Evolutionary conservation across 495 filamentous ascomycete species (phyloP).

Genomic region (Rhypophila decipiens): DNA sequence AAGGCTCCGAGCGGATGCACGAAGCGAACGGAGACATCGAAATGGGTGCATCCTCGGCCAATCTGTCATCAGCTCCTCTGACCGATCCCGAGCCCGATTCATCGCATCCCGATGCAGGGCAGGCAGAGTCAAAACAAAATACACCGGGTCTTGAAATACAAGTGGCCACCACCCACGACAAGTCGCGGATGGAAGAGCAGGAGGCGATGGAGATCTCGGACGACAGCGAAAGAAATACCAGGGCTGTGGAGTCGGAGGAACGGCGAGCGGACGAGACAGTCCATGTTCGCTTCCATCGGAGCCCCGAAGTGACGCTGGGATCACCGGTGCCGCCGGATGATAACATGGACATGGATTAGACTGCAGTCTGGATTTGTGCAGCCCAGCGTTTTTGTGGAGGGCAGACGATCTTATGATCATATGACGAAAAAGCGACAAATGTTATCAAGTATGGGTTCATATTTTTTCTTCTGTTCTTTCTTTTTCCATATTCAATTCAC

Average conservation of each 20-base stretch:
- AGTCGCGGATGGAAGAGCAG: too few relatives aligned
- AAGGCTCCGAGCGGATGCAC: background rate
- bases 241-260: background rate
- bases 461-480: too few relatives aligned
- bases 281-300: conserved; percentile 5
- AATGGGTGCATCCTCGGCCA: background rate
- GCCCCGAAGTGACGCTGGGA: conserved; percentile 26
- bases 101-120: background rate
- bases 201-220: conserved; percentile 17
- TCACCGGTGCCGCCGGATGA: conserved; percentile 26
- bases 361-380: too few relatives aligned
- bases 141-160: conserved; percentile 11
- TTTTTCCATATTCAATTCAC: too few relatives aligned
- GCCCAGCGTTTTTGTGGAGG: too few relatives aligned
- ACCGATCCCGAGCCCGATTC: background rate
- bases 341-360: conserved; percentile 24
- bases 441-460: too few relatives aligned
- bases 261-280: conserved; percentile 3
- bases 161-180: conserved; percentile 8
- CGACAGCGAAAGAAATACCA: background rate
- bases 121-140: conserved; percentile 3
- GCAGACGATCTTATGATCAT: too few relatives aligned
- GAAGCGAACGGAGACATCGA: background rate
- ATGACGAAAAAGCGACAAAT: too few relatives aligned
- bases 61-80: background rate